A percentile compares a stretch with the other conserved stretches of the same genome.
Conservation (phyloP, 768 basidiomycete species). For the Antrodiella citrinella region DNA sequence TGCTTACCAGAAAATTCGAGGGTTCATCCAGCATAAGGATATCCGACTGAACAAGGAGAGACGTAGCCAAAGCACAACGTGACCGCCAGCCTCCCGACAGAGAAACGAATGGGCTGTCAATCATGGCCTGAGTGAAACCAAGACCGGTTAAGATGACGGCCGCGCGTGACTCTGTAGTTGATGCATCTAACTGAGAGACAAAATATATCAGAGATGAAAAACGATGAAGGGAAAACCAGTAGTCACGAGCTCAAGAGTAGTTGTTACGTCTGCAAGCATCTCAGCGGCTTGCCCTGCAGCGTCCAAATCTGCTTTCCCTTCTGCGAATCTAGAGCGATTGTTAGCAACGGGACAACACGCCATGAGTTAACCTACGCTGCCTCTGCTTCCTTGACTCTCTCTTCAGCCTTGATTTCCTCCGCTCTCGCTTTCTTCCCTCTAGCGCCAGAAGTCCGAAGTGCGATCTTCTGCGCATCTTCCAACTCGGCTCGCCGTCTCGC, state of each 20-base stretch:
- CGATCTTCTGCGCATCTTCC: constrained; percentile 13
- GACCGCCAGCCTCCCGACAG: constrained; percentile 10
- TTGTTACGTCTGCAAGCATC: constrained; percentile 15
- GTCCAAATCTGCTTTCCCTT: background rate
- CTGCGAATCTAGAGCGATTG: background rate
- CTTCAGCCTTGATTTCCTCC: constrained; percentile 13
- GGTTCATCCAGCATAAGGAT: constrained; percentile 9
- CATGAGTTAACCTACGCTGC: constrained; percentile 4
- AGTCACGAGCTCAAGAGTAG: constrained; percentile 13
- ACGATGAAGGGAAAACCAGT: no score
- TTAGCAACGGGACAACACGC: constrained; percentile 2
- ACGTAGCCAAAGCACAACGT: constrained; percentile 8
- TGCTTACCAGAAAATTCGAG: constrained; percentile 8
- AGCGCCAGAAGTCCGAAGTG: constrained; percentile 14
- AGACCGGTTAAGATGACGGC: constrained; percentile 6
- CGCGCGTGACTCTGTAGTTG: constrained; percentile 7
- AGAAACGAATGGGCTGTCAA: constrained; percentile 3
- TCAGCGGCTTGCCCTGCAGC: constrained; percentile 9
- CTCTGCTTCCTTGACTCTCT: constrained; percentile 8
- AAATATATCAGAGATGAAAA: constrained; percentile 6
- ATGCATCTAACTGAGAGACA: constrained; percentile 5
- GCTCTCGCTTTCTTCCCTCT: constrained; percentile 11
- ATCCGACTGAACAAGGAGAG: constrained; percentile 9
- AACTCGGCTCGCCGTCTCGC: constrained; percentile 9
- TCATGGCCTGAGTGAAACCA: constrained; percentile 8